These are phyloP conservation scores for Primulina eburnea DNA, from an alignment of 257 asterid genomes.

Conservation along the genomic window DNA sequence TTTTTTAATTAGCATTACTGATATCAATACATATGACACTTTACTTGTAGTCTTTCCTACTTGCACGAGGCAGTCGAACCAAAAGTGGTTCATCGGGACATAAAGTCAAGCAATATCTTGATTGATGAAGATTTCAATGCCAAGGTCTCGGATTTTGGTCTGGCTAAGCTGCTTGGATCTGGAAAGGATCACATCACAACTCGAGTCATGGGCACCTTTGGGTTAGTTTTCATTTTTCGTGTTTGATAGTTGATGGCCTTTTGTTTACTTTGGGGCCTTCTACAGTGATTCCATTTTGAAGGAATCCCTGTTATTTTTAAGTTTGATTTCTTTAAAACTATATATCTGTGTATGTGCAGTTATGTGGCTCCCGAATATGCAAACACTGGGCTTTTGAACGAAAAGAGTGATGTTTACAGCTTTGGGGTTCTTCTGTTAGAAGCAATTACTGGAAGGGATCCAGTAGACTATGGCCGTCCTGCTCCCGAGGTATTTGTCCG, in stretches of 20 bases:
- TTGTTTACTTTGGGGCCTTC: background rate
- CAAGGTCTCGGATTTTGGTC: conserved; percentile 87
- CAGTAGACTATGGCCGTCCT: conserved; percentile 95
- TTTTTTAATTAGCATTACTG: conserved; percentile 10
- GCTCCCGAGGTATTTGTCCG: conserved; percentile 66
- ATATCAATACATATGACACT: background rate
- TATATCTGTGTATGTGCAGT: conserved; percentile 29
- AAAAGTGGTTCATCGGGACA: conserved; percentile 91
- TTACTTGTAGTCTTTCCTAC: conserved; percentile 71
- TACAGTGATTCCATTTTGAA: background rate
- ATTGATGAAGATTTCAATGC: conserved; percentile 86
- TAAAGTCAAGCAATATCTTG: conserved; percentile 87
- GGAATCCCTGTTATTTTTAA: background rate
- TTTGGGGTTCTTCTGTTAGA: conserved; percentile 84
- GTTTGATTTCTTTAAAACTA: conserved; percentile 9
- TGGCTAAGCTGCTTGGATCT: conserved; percentile 90
- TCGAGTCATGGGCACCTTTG: conserved; percentile 97
- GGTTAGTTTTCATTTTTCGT: conserved; percentile 42
- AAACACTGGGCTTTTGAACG: conserved; percentile 86
- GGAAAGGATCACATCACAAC: conserved; percentile 93
- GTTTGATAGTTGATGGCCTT: background rate
- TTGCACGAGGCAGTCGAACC: conserved; percentile 96
- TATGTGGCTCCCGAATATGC: conserved; percentile 99
- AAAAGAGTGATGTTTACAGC: conserved; percentile 92
- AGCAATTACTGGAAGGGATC: conserved; percentile 94